These are phyloP conservation scores for Aspergillus aculeatinus DNA, from an alignment of 2,329 filamentous ascomycete genomes.

Conservation along the genomic window DNA sequence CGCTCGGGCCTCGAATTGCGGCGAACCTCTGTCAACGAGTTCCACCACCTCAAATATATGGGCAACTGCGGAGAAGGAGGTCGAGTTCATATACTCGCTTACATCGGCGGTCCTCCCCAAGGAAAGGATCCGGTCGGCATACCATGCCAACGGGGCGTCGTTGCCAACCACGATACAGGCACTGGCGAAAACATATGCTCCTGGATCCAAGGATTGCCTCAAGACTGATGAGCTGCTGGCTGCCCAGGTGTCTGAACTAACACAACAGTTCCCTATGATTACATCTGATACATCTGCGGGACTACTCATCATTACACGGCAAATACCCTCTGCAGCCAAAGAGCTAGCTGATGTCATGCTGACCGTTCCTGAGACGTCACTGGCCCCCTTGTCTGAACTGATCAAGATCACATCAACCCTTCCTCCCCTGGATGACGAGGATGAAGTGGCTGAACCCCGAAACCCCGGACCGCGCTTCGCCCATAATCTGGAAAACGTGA, in stretches of 20 bases:
- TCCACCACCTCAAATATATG: slow-evolving; percentile 52
- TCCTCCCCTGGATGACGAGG: slow-evolving; percentile 23
- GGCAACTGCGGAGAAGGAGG: slow-evolving; percentile 56
- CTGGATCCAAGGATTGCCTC: slow-evolving; percentile 36
- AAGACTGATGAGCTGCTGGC: slow-evolving; percentile 46
- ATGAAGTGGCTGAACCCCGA: slow-evolving; percentile 21
- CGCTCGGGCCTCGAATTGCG: background rate
- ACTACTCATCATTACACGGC: slow-evolving; percentile 57
- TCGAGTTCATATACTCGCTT: slow-evolving; percentile 60
- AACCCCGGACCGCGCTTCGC: slow-evolving; percentile 8
- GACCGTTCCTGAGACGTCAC: slow-evolving; percentile 30
- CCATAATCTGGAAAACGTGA: slow-evolving; percentile 28
- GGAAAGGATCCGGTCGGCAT: slow-evolving; percentile 54
- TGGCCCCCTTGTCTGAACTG: slow-evolving; percentile 34
- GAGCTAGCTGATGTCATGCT: slow-evolving; percentile 59
- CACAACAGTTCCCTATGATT: slow-evolving; percentile 55
- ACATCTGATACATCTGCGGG: slow-evolving; percentile 50
- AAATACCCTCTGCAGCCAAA: slow-evolving; percentile 57
- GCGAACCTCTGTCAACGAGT: background rate
- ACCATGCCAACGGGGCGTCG: slow-evolving; percentile 59
- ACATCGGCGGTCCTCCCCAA: slow-evolving; percentile 48
- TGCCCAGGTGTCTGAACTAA: slow-evolving; percentile 55
- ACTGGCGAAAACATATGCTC: slow-evolving; percentile 51
- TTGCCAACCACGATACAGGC: slow-evolving; percentile 55
- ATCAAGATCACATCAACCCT: slow-evolving; percentile 44